Conservation (phyloP, 108 stramenopile genomes). For the Skeletonema menzelii region DNA sequence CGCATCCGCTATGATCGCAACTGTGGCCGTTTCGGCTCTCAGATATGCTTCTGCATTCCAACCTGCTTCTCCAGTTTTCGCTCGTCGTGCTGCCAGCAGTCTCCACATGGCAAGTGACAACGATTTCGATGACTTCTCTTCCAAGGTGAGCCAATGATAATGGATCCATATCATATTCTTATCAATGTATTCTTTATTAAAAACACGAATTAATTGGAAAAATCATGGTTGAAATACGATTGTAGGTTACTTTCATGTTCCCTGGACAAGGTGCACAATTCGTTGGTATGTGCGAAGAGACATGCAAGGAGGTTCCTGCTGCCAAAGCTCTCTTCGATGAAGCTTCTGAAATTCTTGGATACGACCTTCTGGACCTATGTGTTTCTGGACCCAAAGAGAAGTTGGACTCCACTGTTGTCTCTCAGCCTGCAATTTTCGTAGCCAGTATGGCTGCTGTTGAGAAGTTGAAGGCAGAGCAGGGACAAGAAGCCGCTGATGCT, state of each 20-base stretch:
- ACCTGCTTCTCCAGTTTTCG: slow-evolving; percentile 49
- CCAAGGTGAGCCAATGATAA: slow-evolving; percentile 54
- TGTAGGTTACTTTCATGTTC: slow-evolving; percentile 90
- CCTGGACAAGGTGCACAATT: slow-evolving; percentile 95
- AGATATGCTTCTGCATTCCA: slow-evolving; percentile 57
- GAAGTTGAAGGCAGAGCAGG: slow-evolving; percentile 87
- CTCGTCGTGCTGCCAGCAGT: slow-evolving; percentile 36
- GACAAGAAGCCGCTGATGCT: slow-evolving; percentile 87
- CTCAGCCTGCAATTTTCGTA: slow-evolving; percentile 98
- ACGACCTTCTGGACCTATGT: slow-evolving; percentile 93
- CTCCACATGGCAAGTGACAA: slow-evolving; percentile 62
- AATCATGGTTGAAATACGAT: not conserved
- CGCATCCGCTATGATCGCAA: slow-evolving; percentile 33
- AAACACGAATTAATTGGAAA: not conserved
- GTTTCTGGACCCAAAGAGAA: slow-evolving; percentile 93
- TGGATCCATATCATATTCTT: slow-evolving; percentile 2
- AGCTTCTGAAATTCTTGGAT: slow-evolving; percentile 94
- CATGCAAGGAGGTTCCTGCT: slow-evolving; percentile 83
- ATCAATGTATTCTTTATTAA: not conserved
- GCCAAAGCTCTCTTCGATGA: slow-evolving; percentile 95
- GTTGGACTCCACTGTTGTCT: slow-evolving; percentile 94
- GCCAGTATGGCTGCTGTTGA: slow-evolving; percentile 97
- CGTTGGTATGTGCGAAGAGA: slow-evolving; percentile 89
- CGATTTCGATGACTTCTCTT: slow-evolving; percentile 85
- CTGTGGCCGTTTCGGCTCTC: slow-evolving; percentile 36